phyloP scores from a whole-genome alignment of 2,329 filamentous ascomycete species.

The Fusarium incarnatum region DNA sequence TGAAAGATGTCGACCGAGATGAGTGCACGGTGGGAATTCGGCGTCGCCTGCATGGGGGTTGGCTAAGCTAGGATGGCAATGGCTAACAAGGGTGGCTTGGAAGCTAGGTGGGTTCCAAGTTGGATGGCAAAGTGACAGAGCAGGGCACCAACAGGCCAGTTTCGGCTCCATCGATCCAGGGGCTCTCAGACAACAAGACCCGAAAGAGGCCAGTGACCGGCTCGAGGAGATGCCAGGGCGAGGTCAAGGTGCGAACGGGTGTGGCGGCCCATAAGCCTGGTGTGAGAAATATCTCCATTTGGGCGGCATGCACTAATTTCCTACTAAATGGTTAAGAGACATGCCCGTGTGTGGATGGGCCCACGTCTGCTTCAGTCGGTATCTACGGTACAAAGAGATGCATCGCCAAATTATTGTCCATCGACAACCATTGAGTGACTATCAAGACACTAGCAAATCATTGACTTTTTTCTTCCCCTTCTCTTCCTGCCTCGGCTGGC shows the following conservation, averaged over 20 bases:
- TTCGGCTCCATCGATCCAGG: slow-evolving; percentile 30
- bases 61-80: background rate
- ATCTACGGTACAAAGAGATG: background rate
- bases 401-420: slow-evolving; percentile 7
- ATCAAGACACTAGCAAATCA: slow-evolving; percentile 20
- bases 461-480: slow-evolving; percentile 17
- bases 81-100: background rate
- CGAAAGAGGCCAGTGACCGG: slow-evolving; percentile 34
- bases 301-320: slow-evolving; percentile 33
- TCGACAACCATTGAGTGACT: slow-evolving; percentile 10
- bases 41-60: slow-evolving; percentile 34
- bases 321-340: slow-evolving; percentile 35
- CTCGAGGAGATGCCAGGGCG: slow-evolving; percentile 22
- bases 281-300: slow-evolving; percentile 33
- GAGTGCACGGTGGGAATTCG: slow-evolving; percentile 45
- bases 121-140: slow-evolving; percentile 29
- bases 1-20: slow-evolving; percentile 44
- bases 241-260: slow-evolving; percentile 31
- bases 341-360: background rate
- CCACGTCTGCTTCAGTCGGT: slow-evolving; percentile 1
- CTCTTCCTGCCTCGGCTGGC: background rate
- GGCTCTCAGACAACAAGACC: slow-evolving; percentile 35
- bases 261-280: slow-evolving; percentile 16
- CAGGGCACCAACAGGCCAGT: slow-evolving; percentile 39
- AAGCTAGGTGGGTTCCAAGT: slow-evolving; percentile 23